Evolutionary conservation across 2,329 filamentous ascomycete genomes (phyloP), one percentile per base, ranked within the genome.

Genomic region (Hypoxylon sp.): DNA sequence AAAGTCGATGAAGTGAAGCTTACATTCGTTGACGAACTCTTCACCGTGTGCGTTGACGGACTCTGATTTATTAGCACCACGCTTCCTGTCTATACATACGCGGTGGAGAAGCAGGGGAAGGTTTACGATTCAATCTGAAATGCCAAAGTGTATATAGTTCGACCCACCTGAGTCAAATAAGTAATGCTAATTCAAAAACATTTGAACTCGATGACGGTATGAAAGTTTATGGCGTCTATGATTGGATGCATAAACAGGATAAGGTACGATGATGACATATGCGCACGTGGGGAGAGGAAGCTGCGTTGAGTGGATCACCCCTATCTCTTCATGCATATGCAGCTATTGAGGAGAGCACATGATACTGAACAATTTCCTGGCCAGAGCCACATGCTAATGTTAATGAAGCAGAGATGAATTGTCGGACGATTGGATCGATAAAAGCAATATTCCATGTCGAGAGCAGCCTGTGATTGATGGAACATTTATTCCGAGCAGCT

Each of bases 11-110:
- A 80, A 35, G 71, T 66, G 19, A 68, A 27, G 24, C 24, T 67
- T 46, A 77, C 74, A 13, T 77, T 78, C 31, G 75, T 77, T n/a
- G 76, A 78, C 27, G 74, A 78, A 42, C 64, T 77, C 11, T 77
- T 78, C 57, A 67, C 70, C 29, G 53, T 72, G 15, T 78, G 76
- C 46, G 62, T 77, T 42, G 73, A 73, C 52, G 61, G 58, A 39
- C 74, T 73, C 46, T 74, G 53, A 63, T 37, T 42, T 39, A 27
- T 42, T 17, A 42, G n/a, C n/a, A 27, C 24, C 31, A 21, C 21
- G 37, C 21, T 42, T 44, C 35, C n/a, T 10, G 24, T 46, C 5
- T 13, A 47, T 47, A 54, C 13, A 8, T 29, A n/a, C n/a, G n/a
- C n/a, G 35, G 24, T 44, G 52, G 17, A 35, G 24, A 54, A 54